Evolutionary conservation across 345 rosid species (phyloP), one percentile per base, ranked within the genome.

Genomic region (Eucalyptus cladocalyx): DNA sequence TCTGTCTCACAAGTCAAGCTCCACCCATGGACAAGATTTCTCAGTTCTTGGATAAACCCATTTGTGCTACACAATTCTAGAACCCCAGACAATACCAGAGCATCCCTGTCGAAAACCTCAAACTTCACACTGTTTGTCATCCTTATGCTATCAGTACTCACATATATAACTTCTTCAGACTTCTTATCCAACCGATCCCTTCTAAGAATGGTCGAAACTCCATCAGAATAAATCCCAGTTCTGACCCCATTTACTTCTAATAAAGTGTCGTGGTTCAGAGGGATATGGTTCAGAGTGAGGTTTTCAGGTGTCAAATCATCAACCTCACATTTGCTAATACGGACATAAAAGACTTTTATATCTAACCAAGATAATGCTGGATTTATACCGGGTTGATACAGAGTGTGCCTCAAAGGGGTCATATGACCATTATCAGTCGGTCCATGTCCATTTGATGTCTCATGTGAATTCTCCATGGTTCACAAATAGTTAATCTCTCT

Each of bases 341-440:
- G 92, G 43, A 97, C 95, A 92, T 97, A 97, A 89, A 97, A 97
- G n/a, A 97, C 97, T 92, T 96, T 96, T 89, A 97, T 83, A 93
- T 95, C 97, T 50, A 97, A 91, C 96, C 98, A 96, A 40, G 95
- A 90, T 50, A 93, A 90, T 30, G 92, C 90, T 56, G 92, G 89
- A 56, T 92, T 91, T 56, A 91, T 65, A 85, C 88, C 24, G 92
- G 91, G 89, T 87, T 89, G 94, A 88, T 92, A 93, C 87, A 89
- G 87, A 88, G 89, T 80, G 89, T 88, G 90, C 91, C 91, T 91
- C 89, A 88, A 86, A 67, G 80, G 83, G 83, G 26, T 87, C 86
- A 45, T 87, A 89, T 93, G 92, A 81, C 93, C 93, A 81, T 92
- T 91, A 54, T 91, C 89, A 30, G n/a, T 89, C 10, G 85, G 83